These are phyloP conservation scores for Graphilbum fragrans DNA, from an alignment of 2,329 filamentous ascomycete species.

Conservation along the genomic window DNA sequence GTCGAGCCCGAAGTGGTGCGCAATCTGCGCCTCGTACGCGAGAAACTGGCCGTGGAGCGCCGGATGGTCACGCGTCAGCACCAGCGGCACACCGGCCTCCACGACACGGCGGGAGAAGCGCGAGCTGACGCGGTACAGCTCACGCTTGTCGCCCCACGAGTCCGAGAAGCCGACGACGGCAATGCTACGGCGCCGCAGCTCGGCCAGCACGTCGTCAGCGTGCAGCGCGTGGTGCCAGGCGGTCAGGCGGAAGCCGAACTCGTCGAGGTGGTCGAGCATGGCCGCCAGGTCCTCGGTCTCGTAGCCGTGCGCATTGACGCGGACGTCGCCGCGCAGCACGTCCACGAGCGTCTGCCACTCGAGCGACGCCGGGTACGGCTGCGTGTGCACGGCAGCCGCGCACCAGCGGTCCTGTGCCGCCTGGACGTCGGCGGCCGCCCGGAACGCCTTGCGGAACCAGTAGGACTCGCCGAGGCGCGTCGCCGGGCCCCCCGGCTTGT, in stretches of 20 bases:
- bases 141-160: conserved; percentile 27
- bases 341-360: conserved; percentile 27
- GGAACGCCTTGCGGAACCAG: conserved; percentile 25
- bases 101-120: conserved; percentile 26
- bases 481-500: conserved; percentile 10
- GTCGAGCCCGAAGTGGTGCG: conserved; percentile 27
- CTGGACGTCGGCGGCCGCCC: conserved; percentile 21
- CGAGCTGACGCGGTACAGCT: conserved; percentile 27
- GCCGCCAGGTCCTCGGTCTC: conserved; percentile 29
- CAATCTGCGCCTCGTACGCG: conserved; percentile 12
- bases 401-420: conserved; percentile 21
- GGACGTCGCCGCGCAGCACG: conserved; percentile 26
- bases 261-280: conserved; percentile 27
- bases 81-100: conserved; percentile 24
- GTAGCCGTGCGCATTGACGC: conserved; percentile 32
- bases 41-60: conserved; percentile 3
- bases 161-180: conserved; percentile 30
- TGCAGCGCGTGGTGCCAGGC: conserved; percentile 28
- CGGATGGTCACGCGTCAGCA: conserved; percentile 8
- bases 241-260: conserved; percentile 27
- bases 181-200: conserved; percentile 24
- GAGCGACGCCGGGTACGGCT: conserved; percentile 19
- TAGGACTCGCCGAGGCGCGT: conserved; percentile 26
- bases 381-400: conserved; percentile 1
- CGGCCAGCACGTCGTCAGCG: conserved; percentile 26